These are phyloP conservation scores for Acanthamoeba sp. DNA, from an alignment of 208 protist species.

Conservation along the genomic window DNA sequence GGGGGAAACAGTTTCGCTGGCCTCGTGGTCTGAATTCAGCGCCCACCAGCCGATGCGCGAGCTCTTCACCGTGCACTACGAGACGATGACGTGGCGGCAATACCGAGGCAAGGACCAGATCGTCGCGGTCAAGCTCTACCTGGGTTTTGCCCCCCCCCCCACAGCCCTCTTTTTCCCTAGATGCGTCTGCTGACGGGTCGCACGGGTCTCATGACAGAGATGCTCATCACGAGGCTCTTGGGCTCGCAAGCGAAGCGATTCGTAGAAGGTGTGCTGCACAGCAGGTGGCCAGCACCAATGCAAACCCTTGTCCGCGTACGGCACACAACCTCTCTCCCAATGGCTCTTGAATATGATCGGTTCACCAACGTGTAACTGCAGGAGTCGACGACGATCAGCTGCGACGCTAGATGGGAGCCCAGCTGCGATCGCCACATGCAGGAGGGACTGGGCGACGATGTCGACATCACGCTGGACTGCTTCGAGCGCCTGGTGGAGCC, in stretches of 20 bases:
- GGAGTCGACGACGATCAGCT: not conserved
- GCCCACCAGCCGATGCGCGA: not conserved
- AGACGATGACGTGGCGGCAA: not conserved
- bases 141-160: not conserved
- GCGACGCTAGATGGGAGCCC: not conserved
- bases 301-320: not conserved
- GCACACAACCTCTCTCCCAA: not conserved
- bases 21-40: constrained; percentile 31
- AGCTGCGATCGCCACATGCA: not conserved
- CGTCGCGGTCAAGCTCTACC: not conserved
- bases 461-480: not conserved
- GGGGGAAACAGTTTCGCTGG: constrained; percentile 4
- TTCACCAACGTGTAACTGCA: not conserved
- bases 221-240: not conserved
- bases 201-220: not conserved
- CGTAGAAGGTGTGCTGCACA: not conserved
- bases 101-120: not conserved
- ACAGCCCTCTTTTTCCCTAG: not conserved
- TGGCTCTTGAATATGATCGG: too few relatives aligned
- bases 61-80: not conserved
- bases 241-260: not conserved
- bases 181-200: not conserved
- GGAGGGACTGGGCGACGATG: not conserved
- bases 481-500: not conserved
- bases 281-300: not conserved